Percentiles rank a stretch among this genome's conserved stretches.
Evolutionary conservation across 2,329 filamentous ascomycete species (phyloP).

Genomic region (Trichophyton verrucosum): DNA sequence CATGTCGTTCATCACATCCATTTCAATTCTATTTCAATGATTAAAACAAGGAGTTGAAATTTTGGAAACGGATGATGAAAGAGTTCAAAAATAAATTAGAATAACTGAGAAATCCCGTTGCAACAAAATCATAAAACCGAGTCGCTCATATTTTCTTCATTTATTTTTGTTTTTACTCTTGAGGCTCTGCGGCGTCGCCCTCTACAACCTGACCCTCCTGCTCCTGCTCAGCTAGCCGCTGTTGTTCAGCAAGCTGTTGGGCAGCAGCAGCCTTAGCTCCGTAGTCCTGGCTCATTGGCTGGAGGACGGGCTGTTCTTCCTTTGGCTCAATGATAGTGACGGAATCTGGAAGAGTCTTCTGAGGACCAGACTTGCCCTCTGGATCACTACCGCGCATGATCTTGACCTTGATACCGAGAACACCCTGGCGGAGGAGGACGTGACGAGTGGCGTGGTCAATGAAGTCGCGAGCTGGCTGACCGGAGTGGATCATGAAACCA

Average conservation of each 20-base stretch:
- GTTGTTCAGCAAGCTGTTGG: conserved; percentile 43
- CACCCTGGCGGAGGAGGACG: conserved; percentile 99
- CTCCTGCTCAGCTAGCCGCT: conserved; percentile 43
- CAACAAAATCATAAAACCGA: background rate
- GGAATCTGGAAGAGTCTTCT: conserved; percentile 94
- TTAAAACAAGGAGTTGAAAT: background rate
- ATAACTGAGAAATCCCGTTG: conserved; percentile 1
- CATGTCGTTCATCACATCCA: background rate
- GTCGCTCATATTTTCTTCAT: conserved; percentile 4
- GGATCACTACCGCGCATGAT: conserved; percentile 99
- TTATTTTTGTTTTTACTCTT: conserved; percentile 34
- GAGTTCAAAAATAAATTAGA: conserved; percentile 1
- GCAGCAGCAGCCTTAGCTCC: conserved; percentile 74
- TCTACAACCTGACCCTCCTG: conserved; percentile 27
- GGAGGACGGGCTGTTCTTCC: conserved; percentile 91
- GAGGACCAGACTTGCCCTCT: conserved; percentile 95
- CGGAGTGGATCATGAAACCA: conserved; percentile 99
- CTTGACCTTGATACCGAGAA: conserved; percentile 99
- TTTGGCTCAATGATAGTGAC: conserved; percentile 99
- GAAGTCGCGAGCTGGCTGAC: conserved; percentile 98
- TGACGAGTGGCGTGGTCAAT: conserved; percentile 97
- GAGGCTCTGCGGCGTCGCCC: conserved; percentile 27
- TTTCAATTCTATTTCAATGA: conserved; percentile 5
- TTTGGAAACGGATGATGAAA: background rate
- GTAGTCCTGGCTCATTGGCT: conserved; percentile 97